These are phyloP conservation scores for Nemania serpens DNA, from an alignment of 2,329 filamentous ascomycete species.

Conservation along the genomic window DNA sequence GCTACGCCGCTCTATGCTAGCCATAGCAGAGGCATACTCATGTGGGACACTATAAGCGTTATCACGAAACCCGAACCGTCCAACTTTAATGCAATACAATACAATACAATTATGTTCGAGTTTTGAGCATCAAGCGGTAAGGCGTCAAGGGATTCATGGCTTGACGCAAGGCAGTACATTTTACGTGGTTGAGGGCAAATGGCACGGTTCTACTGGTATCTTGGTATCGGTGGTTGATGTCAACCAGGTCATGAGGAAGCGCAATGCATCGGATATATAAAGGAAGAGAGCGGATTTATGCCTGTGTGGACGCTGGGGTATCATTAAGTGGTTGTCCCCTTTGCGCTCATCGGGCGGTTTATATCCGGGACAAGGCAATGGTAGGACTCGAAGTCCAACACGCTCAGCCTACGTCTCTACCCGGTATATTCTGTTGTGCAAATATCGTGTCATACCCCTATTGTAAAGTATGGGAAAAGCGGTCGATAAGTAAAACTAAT, in stretches of 20 bases:
- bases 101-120: slow-evolving; percentile 4
- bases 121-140: slow-evolving; percentile 9
- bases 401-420: not conserved
- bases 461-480: slow-evolving; percentile 33
- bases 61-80: slow-evolving; percentile 1
- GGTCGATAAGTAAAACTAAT: slow-evolving; percentile 30
- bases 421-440: slow-evolving; percentile 20
- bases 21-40: not conserved
- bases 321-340: not conserved
- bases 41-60: not conserved
- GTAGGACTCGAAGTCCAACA: not conserved
- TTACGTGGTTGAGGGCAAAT: not conserved
- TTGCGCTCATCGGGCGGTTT: slow-evolving; percentile 1
- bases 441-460: slow-evolving; percentile 24
- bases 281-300: not conserved
- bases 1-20: not conserved
- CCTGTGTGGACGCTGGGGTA: not conserved
- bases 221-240: not conserved
- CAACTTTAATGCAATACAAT: slow-evolving; percentile 1
- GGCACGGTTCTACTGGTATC: slow-evolving; percentile 4
- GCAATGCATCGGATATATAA: slow-evolving; percentile 16
- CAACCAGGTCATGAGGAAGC: slow-evolving; percentile 1
- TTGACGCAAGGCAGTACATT: not conserved
- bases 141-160: not conserved
- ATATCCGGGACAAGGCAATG: not conserved